Conservation (phyloP, 495 filamentous ascomycete species). For the Aspergillus sparsus region DNA sequence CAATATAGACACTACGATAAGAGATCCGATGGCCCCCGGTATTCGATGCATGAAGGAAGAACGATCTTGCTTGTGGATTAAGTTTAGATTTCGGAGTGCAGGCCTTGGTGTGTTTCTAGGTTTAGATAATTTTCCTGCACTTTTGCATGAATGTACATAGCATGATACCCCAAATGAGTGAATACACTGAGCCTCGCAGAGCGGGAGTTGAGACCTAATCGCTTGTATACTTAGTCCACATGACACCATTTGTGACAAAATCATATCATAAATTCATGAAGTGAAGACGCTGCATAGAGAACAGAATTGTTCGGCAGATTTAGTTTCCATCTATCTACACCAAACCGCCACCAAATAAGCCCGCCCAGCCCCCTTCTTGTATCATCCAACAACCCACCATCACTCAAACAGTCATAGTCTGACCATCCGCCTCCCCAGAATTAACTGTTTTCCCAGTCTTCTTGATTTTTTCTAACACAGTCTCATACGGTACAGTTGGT, state of each 20-base stretch:
- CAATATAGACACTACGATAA: conserved; percentile 31
- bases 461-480: conserved; percentile 82
- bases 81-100: conserved; percentile 13
- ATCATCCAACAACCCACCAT: not conserved
- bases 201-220: too few relatives aligned
- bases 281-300: too few relatives aligned
- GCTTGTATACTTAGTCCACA: too few relatives aligned
- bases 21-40: conserved; percentile 26
- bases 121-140: conserved; percentile 17
- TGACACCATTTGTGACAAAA: too few relatives aligned
- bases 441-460: conserved; percentile 95
- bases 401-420: conserved; percentile 36
- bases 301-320: too few relatives aligned
- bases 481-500: conserved; percentile 66
- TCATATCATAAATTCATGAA: too few relatives aligned
- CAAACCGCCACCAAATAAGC: not conserved
- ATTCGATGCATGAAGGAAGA: conserved; percentile 30
- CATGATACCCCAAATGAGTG: conserved; percentile 33
- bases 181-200: too few relatives aligned
- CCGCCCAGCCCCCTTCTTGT: not conserved
- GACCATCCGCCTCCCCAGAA: conserved; percentile 63
- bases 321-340: not conserved
- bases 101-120: not conserved
- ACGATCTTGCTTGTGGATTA: conserved; percentile 41
- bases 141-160: conserved; percentile 21